phyloP scores from a whole-genome alignment of 1,284 basidiomycete species.

The Mycocalia duriaeana region DNA sequence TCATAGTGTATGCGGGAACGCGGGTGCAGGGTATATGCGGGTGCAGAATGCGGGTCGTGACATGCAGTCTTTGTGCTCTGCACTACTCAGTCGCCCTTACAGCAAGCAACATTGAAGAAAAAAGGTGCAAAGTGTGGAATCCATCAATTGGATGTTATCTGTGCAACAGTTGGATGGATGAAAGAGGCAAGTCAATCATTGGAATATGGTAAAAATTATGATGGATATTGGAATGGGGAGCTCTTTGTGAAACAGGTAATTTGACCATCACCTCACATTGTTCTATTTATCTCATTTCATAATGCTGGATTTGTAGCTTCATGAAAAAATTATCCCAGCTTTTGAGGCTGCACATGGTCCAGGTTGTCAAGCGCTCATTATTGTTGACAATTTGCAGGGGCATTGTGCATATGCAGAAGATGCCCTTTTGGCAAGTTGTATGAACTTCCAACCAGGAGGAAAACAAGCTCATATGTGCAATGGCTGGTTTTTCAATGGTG shows the following conservation, averaged over 20 bases:
- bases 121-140: conserved; percentile 31
- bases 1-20: too few relatives aligned
- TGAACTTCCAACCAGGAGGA: neutral
- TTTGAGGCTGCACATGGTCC: neutral
- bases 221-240: conserved; percentile 39
- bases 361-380: neutral
- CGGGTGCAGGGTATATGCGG: too few relatives aligned
- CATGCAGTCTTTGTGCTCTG: too few relatives aligned
- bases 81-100: too few relatives aligned
- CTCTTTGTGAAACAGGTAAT: conserved; percentile 32
- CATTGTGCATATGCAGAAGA: neutral
- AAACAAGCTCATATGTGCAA: neutral
- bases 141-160: conserved; percentile 27
- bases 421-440: neutral
- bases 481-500: neutral
- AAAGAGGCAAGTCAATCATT: conserved; percentile 25
- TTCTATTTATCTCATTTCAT: neutral
- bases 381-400: neutral
- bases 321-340: conserved; percentile 31
- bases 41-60: too few relatives aligned
- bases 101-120: conserved; percentile 27
- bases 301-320: conserved; percentile 14
- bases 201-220: conserved; percentile 40
- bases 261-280: neutral
- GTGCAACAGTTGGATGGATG: conserved; percentile 26